These are phyloP conservation scores for Paracamarosporium sp. DNA, from an alignment of 2,329 filamentous ascomycete genomes.

Conservation along the genomic window DNA sequence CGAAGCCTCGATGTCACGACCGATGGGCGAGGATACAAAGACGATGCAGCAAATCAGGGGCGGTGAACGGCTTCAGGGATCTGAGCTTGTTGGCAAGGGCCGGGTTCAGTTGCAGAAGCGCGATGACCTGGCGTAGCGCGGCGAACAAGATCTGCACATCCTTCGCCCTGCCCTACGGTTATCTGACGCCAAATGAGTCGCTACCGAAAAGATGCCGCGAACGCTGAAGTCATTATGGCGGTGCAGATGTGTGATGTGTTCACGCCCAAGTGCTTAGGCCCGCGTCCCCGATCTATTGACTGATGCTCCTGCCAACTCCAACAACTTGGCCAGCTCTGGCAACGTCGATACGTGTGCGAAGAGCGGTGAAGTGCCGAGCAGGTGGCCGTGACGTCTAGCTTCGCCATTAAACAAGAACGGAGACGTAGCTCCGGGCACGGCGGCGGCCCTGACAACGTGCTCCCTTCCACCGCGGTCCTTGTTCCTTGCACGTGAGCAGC, in stretches of 20 bases:
- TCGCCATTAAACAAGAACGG: conserved; percentile 28
- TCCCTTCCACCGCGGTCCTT: conserved; percentile 33
- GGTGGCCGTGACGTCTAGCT: conserved; percentile 35
- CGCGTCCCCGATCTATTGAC: conserved; percentile 10
- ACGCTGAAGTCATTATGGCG: conserved; percentile 46
- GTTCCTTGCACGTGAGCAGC: no score
- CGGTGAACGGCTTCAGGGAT: conserved; percentile 50
- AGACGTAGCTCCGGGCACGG: conserved; percentile 40
- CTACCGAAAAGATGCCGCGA: conserved; percentile 44
- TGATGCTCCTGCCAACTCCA: neutral
- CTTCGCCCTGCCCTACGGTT: conserved; percentile 43
- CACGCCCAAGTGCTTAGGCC: conserved; percentile 33
- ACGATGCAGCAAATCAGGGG: conserved; percentile 47
- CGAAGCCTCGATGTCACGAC: conserved; percentile 23
- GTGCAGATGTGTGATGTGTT: conserved; percentile 46
- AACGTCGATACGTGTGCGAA: conserved; percentile 10
- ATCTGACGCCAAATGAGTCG: conserved; percentile 42
- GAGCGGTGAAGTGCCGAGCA: conserved; percentile 42
- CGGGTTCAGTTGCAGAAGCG: conserved; percentile 41
- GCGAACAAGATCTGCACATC: conserved; percentile 50
- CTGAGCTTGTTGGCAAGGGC: conserved; percentile 32
- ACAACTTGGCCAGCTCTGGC: conserved; percentile 1
- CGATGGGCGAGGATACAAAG: conserved; percentile 17
- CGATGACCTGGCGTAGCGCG: conserved; percentile 46
- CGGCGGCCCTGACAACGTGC: conserved; percentile 30